Base-by-base conservation (phyloP, 148 eudicot species). In the Rhododendron williamsianum region DNA sequence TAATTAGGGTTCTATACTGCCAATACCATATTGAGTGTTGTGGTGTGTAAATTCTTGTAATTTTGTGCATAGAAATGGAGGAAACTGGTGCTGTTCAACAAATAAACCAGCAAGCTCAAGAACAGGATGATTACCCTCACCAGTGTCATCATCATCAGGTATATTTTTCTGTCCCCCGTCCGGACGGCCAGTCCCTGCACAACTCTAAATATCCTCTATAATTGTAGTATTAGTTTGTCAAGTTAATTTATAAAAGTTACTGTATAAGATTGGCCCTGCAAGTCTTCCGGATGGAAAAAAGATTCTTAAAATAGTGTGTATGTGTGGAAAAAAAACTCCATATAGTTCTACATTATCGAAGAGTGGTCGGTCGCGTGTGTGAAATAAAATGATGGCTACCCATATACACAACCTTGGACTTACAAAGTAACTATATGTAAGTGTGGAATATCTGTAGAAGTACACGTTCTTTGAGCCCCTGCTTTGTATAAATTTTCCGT, bases 51-150 rank as follows among this genome's bases (percentile, higher is more conserved):
- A n/a, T 25, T 33, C 9, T 82, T 41, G 6, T 60, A 21, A 38
- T 41, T 11, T 60, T 19, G 18, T 25, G 11, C 9, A 71, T 33
- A 71, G 18, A 13, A 13, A 71, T 13, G 76, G 76, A 71, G 19
- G 38, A 71, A 71, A 71, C 19, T 30, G 38, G 9, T 71, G 38
- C 41, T 33, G 9, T 30, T 71, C 38, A 71, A 71, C 76, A 38
- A 82, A 23, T 10, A 41, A 18, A 15, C 73, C 74, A 82, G 35
- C 77, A 45, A 82, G 77, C 58, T 67, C 41, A 65, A 67, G 58
- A 82, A 82, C 67, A 52, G 7, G 82, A 52, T 52, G 84, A 67
- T 82, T 82, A 21, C 9, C 58, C 41, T 23, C 41, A 82, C 2
- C 77, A 27, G 6, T 63, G 0, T 69, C 77, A 69, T 69, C 58